Evolutionary conservation across 169 alveolate genomes (phyloP).

Genomic region (Plasmodium billcollinsi): DNA sequence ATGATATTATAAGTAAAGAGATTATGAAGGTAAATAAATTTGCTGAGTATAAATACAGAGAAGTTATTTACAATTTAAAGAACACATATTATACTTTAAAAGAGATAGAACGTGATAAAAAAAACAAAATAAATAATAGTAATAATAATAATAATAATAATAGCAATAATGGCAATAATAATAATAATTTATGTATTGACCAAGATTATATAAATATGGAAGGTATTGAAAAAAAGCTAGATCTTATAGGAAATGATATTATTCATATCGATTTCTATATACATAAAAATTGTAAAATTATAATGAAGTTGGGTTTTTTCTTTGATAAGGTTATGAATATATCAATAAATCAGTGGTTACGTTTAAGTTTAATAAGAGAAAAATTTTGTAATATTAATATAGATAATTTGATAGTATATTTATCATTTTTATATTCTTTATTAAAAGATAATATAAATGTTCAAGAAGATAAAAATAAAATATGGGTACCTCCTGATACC

Average conservation of each 20-base stretch:
- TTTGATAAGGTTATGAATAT: constrained; percentile 79
- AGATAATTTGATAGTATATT: constrained; percentile 82
- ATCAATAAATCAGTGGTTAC: constrained; percentile 83
- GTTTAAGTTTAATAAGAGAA: constrained; percentile 82
- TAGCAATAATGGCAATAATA: too few relatives aligned
- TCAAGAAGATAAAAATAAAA: background rate
- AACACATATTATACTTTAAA: constrained; percentile 66
- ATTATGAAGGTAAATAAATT: constrained; percentile 78
- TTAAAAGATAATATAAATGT: constrained; percentile 45
- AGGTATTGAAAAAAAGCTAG: constrained; percentile 27
- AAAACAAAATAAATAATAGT: too few relatives aligned
- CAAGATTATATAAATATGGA: constrained; percentile 2
- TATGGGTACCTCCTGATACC: constrained; percentile 89
- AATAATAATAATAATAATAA: too few relatives aligned
- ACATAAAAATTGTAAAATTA: constrained; percentile 77
- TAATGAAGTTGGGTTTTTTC: constrained; percentile 77
- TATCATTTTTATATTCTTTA: constrained; percentile 82
- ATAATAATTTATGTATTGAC: background rate
- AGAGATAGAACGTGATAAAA: constrained; percentile 4
- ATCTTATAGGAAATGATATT: constrained; percentile 78
- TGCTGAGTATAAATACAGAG: constrained; percentile 78
- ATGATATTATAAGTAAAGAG: constrained; percentile 79
- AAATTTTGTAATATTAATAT: constrained; percentile 83
- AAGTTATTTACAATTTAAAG: constrained; percentile 71
- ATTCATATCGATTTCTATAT: constrained; percentile 80